A percentile compares a stretch with the other conserved stretches of the same genome.
phyloP scores from a whole-genome alignment of 768 basidiomycete species.

The Rhodosporidiobolus sp. region DNA sequence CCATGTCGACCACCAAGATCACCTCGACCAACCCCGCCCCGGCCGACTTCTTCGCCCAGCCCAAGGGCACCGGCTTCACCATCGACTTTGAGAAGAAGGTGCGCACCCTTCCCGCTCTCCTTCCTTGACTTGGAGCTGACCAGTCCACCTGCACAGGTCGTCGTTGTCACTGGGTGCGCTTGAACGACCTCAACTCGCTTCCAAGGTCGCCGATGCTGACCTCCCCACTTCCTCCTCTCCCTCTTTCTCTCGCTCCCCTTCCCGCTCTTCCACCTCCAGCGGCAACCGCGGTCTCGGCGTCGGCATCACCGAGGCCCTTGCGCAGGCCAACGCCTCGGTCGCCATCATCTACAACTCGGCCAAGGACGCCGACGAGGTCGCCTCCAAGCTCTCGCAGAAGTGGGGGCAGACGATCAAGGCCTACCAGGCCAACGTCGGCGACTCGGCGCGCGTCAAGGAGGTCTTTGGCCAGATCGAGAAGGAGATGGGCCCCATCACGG shows the following conservation, averaged over 20 bases:
- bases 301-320: slow-evolving; percentile 58
- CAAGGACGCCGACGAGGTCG: slow-evolving; percentile 46
- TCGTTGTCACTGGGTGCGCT: slow-evolving; percentile 58
- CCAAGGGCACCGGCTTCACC: slow-evolving; percentile 13
- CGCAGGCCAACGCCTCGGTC: slow-evolving; percentile 59
- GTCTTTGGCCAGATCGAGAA: slow-evolving; percentile 55
- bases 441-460: slow-evolving; percentile 52
- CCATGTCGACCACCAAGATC: slow-evolving; percentile 36
- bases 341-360: slow-evolving; percentile 59
- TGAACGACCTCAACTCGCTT: background rate
- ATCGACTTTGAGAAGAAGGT: slow-evolving; percentile 35
- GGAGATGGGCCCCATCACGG: slow-evolving; percentile 56
- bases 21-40: slow-evolving; percentile 15
- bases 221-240: background rate
- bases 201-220: background rate
- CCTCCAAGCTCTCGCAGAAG: slow-evolving; percentile 55
- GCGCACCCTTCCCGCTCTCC: background rate
- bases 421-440: slow-evolving; percentile 62
- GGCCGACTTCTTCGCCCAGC: slow-evolving; percentile 27
- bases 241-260: too few species aligned
- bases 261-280: background rate
- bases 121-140: background rate
- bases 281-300: slow-evolving; percentile 61
- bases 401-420: slow-evolving; percentile 56
- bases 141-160: slow-evolving; percentile 45